phyloP scores from a whole-genome alignment of 768 basidiomycete species.

The Suillus discolor region DNA sequence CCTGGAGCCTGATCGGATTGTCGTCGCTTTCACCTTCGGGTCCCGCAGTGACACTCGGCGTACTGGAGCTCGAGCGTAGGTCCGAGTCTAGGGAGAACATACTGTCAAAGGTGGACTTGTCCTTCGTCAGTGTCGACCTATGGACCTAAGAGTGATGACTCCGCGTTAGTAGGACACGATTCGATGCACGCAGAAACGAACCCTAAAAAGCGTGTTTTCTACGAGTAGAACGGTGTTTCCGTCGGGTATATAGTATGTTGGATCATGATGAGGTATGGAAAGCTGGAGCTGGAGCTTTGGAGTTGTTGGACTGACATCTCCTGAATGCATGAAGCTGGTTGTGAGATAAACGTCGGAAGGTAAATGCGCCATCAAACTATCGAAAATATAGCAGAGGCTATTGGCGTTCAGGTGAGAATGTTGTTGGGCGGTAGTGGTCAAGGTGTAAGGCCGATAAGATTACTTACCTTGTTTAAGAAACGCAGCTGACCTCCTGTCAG shows the following conservation, averaged over 20 bases:
- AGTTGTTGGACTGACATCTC: constrained; percentile 31
- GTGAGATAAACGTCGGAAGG: constrained; percentile 34
- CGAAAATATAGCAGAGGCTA: background rate
- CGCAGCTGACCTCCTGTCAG: background rate
- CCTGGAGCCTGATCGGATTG: constrained; percentile 48
- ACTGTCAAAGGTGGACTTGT: constrained; percentile 47
- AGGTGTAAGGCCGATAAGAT: constrained; percentile 14
- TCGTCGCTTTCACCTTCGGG: constrained; percentile 53
- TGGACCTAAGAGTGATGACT: constrained; percentile 33
- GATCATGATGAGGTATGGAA: constrained; percentile 38
- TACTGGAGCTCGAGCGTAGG: constrained; percentile 28
- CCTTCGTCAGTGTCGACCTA: constrained; percentile 44
- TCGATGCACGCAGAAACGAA: constrained; percentile 20
- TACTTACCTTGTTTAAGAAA: background rate
- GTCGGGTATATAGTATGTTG: constrained; percentile 41
- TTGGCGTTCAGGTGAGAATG: constrained; percentile 8
- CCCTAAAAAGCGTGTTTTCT: constrained; percentile 51
- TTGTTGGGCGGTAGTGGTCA: constrained; percentile 16
- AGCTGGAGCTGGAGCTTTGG: constrained; percentile 36
- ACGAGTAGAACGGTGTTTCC: constrained; percentile 48
- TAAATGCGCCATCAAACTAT: constrained; percentile 30
- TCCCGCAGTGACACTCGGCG: constrained; percentile 30
- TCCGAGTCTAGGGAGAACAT: constrained; percentile 48
- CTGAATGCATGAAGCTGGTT: constrained; percentile 36
- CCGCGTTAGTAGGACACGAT: constrained; percentile 24